Evolutionary conservation across 2,329 filamentous ascomycete species (phyloP), one percentile per base, ranked within the genome.

Genomic region (Spiromastix sp.): DNA sequence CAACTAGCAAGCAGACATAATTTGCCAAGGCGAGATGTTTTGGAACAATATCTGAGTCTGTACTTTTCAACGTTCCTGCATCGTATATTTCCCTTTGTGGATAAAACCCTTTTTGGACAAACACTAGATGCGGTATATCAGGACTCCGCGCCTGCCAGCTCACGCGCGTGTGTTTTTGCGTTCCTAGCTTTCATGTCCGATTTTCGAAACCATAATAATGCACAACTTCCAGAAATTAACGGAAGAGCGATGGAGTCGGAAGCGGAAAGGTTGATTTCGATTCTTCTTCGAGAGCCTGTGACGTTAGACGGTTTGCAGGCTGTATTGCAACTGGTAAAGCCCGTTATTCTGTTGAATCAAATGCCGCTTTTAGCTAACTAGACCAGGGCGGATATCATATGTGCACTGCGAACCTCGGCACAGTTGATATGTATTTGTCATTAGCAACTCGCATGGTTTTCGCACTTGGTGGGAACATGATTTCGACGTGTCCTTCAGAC

Each of bases 71-170:
- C 58, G 0, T 46, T 63, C 1, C 52, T 70, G 37, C 56, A 57
- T 7, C 54, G 63, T 0, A 49, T 67, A 0, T 72, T 74, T 24
- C 71, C 72, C 0, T 20, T 71, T 2, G 44, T 73, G 2, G 68
- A 75, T 36, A 40, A 47, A 0, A 51, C 60, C 1, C 46, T 74
- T 0, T 74, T 74, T 37, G 42, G 51, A 9, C 51, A 63, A 2
- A 72, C 64, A 0, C 56, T 72, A 12, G 48, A 56, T 0, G 21
- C 52, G 0, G 71, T 69, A 0, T 74, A 74, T 41, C 42, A 51
- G 2, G 43, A 55, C 1, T 31, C 39, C 30, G 41, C 4, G 37
- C 33, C 5, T 39, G 2, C 20, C 40, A 6, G 40, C 48, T 5
- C 25, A 55, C 26, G 58, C 32, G 65, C 63, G 1, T 72, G 67